phyloP scores from a whole-genome alignment of 78 protist genomes.

The Cyanophora paradoxa region DNA sequence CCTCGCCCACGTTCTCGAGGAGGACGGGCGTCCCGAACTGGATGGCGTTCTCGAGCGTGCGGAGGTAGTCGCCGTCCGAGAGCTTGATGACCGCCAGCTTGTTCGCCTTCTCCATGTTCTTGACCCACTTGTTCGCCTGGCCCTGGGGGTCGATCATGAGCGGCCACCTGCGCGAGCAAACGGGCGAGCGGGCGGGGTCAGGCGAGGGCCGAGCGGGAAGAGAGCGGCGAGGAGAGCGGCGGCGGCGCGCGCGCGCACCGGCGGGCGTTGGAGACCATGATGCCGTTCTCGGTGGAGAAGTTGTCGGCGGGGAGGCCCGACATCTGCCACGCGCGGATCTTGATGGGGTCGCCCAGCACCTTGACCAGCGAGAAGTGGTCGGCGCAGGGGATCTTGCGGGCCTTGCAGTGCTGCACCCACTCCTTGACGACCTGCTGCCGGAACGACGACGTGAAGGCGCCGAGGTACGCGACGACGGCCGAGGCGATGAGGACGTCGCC shows the following conservation, averaged over 20 bases:
- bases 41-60: conserved; percentile 56
- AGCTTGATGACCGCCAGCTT: conserved; percentile 46
- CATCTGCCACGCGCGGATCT: conserved; percentile 60
- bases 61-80: conserved; percentile 42
- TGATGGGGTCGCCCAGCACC: conserved; percentile 52
- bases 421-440: conserved; percentile 12
- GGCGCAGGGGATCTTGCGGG: conserved; percentile 23
- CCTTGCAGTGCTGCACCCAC: conserved; percentile 40
- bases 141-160: conserved; percentile 90
- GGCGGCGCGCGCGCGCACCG: too few relatives aligned
- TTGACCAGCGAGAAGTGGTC: conserved; percentile 16
- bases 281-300: conserved; percentile 76
- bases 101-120: conserved; percentile 41
- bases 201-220: too few relatives aligned
- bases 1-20: conserved; percentile 63
- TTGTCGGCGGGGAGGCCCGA: conserved; percentile 64
- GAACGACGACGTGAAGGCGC: conserved; percentile 31
- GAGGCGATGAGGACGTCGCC: conserved; percentile 30
- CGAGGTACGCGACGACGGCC: conserved; percentile 42
- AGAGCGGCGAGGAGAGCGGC: too few relatives aligned
- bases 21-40: conserved; percentile 66
- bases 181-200: too few relatives aligned
- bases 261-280: conserved; percentile 40
- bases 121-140: conserved; percentile 86
- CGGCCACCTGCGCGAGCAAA: too few relatives aligned